Evolutionary conservation across 2,329 filamentous ascomycete species (phyloP).

Genomic region (Aspergillus spinulosporus): DNA sequence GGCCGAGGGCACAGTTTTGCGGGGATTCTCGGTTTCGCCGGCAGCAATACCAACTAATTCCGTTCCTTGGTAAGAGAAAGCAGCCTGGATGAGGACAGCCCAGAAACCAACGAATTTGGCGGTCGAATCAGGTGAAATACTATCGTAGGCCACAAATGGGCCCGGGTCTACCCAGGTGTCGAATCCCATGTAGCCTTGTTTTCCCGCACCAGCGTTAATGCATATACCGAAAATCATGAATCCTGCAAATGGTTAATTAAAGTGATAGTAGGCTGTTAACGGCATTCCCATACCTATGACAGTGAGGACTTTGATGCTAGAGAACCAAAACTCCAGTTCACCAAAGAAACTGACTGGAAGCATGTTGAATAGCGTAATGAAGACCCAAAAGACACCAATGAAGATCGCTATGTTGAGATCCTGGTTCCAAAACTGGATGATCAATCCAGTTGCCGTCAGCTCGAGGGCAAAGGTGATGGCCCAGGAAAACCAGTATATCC

Average conservation of each 20-base stretch:
- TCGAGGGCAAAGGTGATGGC: slow-evolving; percentile 71
- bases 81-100: slow-evolving; percentile 49
- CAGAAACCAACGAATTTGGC: slow-evolving; percentile 66
- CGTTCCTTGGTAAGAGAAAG: slow-evolving; percentile 56
- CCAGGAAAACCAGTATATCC: slow-evolving; percentile 83
- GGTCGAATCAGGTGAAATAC: slow-evolving; percentile 23
- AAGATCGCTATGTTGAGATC: slow-evolving; percentile 67
- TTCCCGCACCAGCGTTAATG: slow-evolving; percentile 69
- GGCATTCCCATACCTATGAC: slow-evolving; percentile 48
- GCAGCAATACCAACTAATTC: slow-evolving; percentile 78
- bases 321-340: slow-evolving; percentile 77
- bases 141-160: slow-evolving; percentile 60
- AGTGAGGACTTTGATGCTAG: slow-evolving; percentile 73
- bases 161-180: slow-evolving; percentile 69
- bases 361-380: slow-evolving; percentile 69
- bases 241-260: slow-evolving; percentile 40
- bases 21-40: slow-evolving; percentile 71
- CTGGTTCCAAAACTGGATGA: slow-evolving; percentile 72
- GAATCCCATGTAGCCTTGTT: slow-evolving; percentile 71
- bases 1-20: slow-evolving; percentile 70
- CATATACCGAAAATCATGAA: slow-evolving; percentile 77
- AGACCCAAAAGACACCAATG: slow-evolving; percentile 70
- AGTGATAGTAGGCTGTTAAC: not conserved
- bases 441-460: slow-evolving; percentile 69
- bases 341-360: slow-evolving; percentile 72